Percentiles rank a stretch among this genome's conserved stretches.
These are phyloP conservation scores for Trametes versicolor DNA, from an alignment of 1,284 basidiomycete species.

Conservation along the genomic window DNA sequence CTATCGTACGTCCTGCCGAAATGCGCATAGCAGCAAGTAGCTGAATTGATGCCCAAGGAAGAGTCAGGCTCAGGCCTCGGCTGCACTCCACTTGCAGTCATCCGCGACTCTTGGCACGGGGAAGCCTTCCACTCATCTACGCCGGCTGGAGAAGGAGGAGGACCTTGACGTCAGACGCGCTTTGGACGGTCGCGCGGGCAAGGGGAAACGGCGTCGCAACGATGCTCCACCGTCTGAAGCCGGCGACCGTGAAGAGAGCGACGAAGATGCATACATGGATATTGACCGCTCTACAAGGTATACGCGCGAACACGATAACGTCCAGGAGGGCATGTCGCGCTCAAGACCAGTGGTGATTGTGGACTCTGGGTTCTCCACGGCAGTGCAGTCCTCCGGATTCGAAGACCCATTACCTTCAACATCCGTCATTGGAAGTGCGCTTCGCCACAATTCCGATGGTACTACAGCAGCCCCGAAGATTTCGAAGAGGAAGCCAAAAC, in stretches of 20 bases:
- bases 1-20: conserved; percentile 65
- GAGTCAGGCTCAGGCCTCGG: conserved; percentile 74
- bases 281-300: conserved; percentile 13
- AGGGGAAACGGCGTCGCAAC: conserved; percentile 55
- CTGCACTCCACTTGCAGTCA: conserved; percentile 68
- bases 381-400: conserved; percentile 17
- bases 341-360: conserved; percentile 42
- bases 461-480: conserved; percentile 58
- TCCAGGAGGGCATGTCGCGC: conserved; percentile 34
- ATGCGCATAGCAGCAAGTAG: conserved; percentile 17
- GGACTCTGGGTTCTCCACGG: conserved; percentile 42
- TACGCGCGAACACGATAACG: conserved; percentile 18
- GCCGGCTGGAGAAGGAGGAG: conserved; percentile 66
- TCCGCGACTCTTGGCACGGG: conserved; percentile 85
- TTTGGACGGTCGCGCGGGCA: conserved; percentile 51
- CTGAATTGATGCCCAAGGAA: conserved; percentile 57
- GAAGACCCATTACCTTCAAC: neutral
- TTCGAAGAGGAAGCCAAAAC: conserved; percentile 51
- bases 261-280: conserved; percentile 24
- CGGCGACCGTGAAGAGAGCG: conserved; percentile 47
- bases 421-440: conserved; percentile 61
- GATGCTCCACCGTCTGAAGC: conserved; percentile 44
- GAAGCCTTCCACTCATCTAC: conserved; percentile 64
- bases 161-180: conserved; percentile 65
- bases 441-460: conserved; percentile 69